Base-by-base conservation (phyloP, 139 green algal genomes). In the Pseudopediastrum boryanum region DNA sequence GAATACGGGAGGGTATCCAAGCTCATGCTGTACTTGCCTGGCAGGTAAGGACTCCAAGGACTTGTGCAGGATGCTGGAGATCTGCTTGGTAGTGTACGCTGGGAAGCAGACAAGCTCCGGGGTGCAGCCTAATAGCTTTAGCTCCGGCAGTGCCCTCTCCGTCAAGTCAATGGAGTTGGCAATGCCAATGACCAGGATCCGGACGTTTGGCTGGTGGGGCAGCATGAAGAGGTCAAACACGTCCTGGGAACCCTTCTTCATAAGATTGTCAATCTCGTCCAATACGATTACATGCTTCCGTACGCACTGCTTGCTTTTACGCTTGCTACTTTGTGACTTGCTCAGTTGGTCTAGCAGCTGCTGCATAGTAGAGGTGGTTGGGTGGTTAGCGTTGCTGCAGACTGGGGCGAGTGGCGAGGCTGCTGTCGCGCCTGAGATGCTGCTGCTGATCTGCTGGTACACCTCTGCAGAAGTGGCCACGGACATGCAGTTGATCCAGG, bases 111-210 rank as follows among this genome's bases (percentile, higher is more conserved):
- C 27, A 52, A 87, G 83, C n/a, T 42, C n/a, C 4, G 84, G 82
- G 21, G 62, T 42, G 42, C 56, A 50, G 25, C 82, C 81, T 12
- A 71, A 56, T 56, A 72, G 78, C 48, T 84, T 83, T 12, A 91
- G 82, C 48, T 79, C 79, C 12, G 87, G 87, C 72, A 91, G 74
- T 52, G 82, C 59, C 23, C 87, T 71, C 68, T 91, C 87, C 12
- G 87, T 91, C 16, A 91, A 82, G 65, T 91, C 84, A 12, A 91
- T 78, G 33, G 71, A 85, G 80, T 91, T 91, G 64, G 87, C 87
- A n/a, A 91, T 84, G 46, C 84, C 84, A 13, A 91, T 59, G 27
- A 91, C 42, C 38, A 83, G 77, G 29, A 87, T n/a, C 33, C 42
- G 38, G 39, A 85, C n/a, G 74, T 70, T 79, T 4, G 74, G 52